Evolutionary conservation across 2,329 filamentous ascomycete genomes (phyloP).

Genomic region (Periconia sp.): DNA sequence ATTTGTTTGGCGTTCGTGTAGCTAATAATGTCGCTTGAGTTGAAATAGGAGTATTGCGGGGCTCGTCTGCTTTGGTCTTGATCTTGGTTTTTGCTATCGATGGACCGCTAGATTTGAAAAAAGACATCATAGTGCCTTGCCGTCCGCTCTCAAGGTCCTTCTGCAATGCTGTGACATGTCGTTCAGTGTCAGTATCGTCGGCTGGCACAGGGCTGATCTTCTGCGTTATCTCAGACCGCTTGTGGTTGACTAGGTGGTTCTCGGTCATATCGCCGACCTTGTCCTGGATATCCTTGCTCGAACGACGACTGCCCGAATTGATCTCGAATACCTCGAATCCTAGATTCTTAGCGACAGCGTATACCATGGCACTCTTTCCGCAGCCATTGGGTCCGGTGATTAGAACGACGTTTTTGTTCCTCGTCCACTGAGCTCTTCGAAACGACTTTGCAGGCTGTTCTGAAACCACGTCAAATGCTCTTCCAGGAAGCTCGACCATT

Average conservation of each 20-base stretch:
- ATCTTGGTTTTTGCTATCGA: conserved; percentile 28
- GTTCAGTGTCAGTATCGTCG: conserved; percentile 45
- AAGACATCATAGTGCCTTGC: conserved; percentile 79
- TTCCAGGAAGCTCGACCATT: conserved; percentile 69
- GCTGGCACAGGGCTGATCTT: conserved; percentile 12
- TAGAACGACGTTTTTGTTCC: conserved; percentile 74
- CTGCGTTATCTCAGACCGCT: conserved; percentile 37
- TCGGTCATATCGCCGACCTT: conserved; percentile 95
- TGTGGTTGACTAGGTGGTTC: conserved; percentile 81
- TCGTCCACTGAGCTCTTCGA: conserved; percentile 41
- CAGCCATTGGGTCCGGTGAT: conserved; percentile 88
- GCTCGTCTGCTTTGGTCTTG: conserved; percentile 17
- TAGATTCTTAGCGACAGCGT: conserved; percentile 89
- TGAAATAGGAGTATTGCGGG: conserved; percentile 17
- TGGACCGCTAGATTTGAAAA: conserved; percentile 66
- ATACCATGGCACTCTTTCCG: conserved; percentile 91
- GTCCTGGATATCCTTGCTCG: conserved; percentile 87
- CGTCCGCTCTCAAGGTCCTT: conserved; percentile 70
- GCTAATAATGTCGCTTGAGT: conserved; percentile 30
- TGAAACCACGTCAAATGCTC: conserved; percentile 42
- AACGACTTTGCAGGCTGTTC: conserved; percentile 38
- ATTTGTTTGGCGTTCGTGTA: conserved; percentile 39
- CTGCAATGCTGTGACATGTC: conserved; percentile 54
- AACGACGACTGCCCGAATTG: conserved; percentile 81
- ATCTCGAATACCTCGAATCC: conserved; percentile 96